Percentiles rank a stretch among this genome's conserved stretches.
phyloP scores from a whole-genome alignment of 139 green algal genomes.

The Chlamydomonas sp. region DNA sequence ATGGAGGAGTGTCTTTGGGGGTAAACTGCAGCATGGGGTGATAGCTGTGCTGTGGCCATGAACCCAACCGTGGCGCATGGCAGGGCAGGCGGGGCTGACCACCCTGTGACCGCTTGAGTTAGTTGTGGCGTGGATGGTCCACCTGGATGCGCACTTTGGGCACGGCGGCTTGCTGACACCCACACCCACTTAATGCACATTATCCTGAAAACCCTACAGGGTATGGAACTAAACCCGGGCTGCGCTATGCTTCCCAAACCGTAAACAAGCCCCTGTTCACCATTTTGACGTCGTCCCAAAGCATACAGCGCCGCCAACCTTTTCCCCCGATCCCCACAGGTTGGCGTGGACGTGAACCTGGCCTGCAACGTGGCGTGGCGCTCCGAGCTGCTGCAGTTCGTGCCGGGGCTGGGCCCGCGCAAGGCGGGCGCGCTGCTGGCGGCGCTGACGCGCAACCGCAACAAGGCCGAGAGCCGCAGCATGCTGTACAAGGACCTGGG shows the following conservation, averaged over 20 bases:
- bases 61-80: background rate
- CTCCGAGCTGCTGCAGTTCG: slow-evolving; percentile 79
- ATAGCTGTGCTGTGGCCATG: background rate
- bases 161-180: background rate
- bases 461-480: slow-evolving; percentile 60
- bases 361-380: slow-evolving; percentile 78
- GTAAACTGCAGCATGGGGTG: too few relatives aligned
- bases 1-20: background rate
- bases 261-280: too few relatives aligned
- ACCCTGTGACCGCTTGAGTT: background rate
- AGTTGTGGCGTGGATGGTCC: too few relatives aligned
- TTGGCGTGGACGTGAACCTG: slow-evolving; percentile 89
- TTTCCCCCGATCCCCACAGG: slow-evolving; percentile 36
- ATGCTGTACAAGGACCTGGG: slow-evolving; percentile 62
- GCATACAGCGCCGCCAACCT: background rate
- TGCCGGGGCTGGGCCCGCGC: slow-evolving; percentile 88
- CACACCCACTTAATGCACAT: background rate
- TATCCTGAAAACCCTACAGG: too few relatives aligned
- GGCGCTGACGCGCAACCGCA: slow-evolving; percentile 54
- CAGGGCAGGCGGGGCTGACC: background rate
- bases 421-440: slow-evolving; percentile 84
- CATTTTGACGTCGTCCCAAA: background rate
- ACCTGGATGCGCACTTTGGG: too few relatives aligned
- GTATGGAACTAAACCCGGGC: too few relatives aligned
- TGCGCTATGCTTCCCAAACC: too few relatives aligned